phyloP scores from a whole-genome alignment of 108 stramenopile species.

The Nitzschia palea region DNA sequence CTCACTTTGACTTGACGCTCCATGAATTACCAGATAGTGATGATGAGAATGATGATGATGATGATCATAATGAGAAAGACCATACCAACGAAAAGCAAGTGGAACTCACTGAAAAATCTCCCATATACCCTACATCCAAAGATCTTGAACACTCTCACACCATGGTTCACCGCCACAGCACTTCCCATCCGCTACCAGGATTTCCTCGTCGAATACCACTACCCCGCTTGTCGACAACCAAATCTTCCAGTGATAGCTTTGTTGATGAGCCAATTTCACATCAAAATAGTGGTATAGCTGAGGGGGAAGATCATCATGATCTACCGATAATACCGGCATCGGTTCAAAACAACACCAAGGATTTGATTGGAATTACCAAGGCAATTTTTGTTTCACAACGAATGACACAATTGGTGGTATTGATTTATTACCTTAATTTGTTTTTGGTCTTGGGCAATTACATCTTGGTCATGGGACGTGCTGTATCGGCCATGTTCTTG shows the following conservation, averaged over 20 bases:
- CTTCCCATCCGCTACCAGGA: no score
- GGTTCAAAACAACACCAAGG: conserved; percentile 42
- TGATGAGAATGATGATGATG: neutral
- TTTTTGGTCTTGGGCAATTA: conserved; percentile 58
- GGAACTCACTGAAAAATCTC: no score
- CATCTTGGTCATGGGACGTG: conserved; percentile 56
- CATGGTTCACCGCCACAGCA: conserved; percentile 1
- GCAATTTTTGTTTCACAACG: conserved; percentile 26
- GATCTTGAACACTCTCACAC: neutral
- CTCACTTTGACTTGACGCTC: neutral
- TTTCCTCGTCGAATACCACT: no score
- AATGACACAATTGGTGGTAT: conserved; percentile 33
- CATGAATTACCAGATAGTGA: neutral
- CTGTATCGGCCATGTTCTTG: conserved; percentile 48
- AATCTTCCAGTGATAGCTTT: no score
- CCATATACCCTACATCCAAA: no score
- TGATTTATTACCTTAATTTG: conserved; percentile 53
- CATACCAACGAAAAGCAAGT: conserved; percentile 1
- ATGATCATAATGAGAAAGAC: conserved; percentile 1
- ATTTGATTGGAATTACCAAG: conserved; percentile 55
- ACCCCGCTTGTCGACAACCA: no score
- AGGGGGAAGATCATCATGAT: conserved; percentile 7
- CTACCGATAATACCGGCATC: no score
- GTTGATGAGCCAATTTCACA: neutral
- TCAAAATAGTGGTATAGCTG: no score